Conservation (phyloP, 2,329 filamentous ascomycete genomes). For the Phaeomoniella chlamydospora region DNA sequence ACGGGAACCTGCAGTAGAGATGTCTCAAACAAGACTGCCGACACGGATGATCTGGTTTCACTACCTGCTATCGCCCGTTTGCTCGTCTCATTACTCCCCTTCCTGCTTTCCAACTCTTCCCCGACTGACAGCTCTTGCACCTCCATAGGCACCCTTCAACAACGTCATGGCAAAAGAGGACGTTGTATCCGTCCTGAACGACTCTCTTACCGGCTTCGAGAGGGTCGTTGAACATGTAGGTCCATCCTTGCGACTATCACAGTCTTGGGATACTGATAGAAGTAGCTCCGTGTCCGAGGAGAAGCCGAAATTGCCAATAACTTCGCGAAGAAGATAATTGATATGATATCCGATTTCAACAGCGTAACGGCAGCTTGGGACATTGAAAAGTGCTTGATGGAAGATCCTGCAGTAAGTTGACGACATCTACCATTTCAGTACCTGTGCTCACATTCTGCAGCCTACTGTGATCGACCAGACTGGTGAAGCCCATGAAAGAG, state of each 20-base stretch:
- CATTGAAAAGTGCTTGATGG: slow-evolving; percentile 12
- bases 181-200: slow-evolving; percentile 11
- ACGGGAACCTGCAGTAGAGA: too few relatives aligned
- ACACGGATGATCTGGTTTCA: too few relatives aligned
- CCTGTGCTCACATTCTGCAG: too few relatives aligned
- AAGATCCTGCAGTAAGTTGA: not conserved
- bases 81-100: not conserved
- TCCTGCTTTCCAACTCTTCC: slow-evolving; percentile 9
- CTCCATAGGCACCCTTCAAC: slow-evolving; percentile 12
- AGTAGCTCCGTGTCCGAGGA: slow-evolving; percentile 16
- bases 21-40: too few relatives aligned
- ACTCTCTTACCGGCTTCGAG: slow-evolving; percentile 9
- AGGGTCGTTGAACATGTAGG: slow-evolving; percentile 11
- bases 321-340: slow-evolving; percentile 18
- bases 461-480: too few relatives aligned
- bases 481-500: too few relatives aligned
- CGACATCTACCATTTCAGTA: too few relatives aligned
- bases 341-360: slow-evolving; percentile 18
- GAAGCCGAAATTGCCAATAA: slow-evolving; percentile 18
- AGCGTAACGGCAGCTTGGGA: slow-evolving; percentile 14
- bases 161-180: slow-evolving; percentile 13
- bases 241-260: not conserved
- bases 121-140: not conserved
- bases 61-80: too few relatives aligned
- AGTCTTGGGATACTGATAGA: not conserved